Base-by-base conservation (phyloP, 1,139 yeast species). In the Saccharomyces hybrid region DNA sequence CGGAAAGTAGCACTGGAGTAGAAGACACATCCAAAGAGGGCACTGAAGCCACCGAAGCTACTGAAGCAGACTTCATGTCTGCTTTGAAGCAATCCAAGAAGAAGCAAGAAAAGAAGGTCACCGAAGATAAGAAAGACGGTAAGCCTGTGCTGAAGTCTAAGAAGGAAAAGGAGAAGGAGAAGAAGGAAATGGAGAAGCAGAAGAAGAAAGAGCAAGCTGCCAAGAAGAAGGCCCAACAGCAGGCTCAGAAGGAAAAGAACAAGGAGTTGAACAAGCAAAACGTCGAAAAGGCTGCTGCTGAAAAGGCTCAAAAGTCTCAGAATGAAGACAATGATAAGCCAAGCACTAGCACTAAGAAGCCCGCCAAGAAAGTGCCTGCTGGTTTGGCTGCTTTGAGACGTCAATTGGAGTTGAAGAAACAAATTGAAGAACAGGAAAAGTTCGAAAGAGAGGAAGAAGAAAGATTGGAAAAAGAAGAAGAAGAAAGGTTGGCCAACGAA, bases 81-180 rank as follows among this genome's bases (percentile, higher is more conserved):
- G 86, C 96, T 44, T 80, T 91, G 71, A 82, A 87, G 73, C 81
- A 80, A 61, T 84, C 91, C 56, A 88, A 88, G 75, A 81, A 83
- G 71, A 88, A 87, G 77, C 85, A 85, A 74, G 84, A 81, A 54
- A 80, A 78, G 68, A 81, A 78, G 62, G 82, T 38, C 11, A 44
- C 75, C 51, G 81, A 77, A 58, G 79, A 79, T 60, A 66, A 73
- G 58, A 60, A 59, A 27, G 61, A 57, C 47, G 80, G 78, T 51
- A 90, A 82, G 47, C 88, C 95, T 51, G 80, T 83, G 61, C 75
- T 91, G 66, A 88, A 93, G 73, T 83, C 95, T 57, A 95, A 93
- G 79, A 95, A 95, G 76, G 99, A 93, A 70, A 95, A 93, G 78
- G 99, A 93, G 74, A 87, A 83, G 73, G 95, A 93, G 71, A 93